These are phyloP conservation scores for Capsicum rhomboideum DNA, from an alignment of 257 asterid genomes.

Conservation along the genomic window DNA sequence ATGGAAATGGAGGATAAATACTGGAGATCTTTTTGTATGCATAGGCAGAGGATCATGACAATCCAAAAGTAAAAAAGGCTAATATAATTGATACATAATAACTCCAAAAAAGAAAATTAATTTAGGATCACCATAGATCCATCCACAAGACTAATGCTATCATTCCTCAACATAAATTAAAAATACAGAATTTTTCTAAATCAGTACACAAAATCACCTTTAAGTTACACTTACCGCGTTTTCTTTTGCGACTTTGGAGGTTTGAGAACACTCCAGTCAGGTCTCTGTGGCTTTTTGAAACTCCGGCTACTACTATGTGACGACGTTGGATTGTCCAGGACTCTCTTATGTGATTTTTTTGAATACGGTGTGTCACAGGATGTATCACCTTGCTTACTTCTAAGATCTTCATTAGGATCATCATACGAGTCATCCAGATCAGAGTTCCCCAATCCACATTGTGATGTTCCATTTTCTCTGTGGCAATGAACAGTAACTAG, in stretches of 20 bases:
- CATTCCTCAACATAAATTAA: neutral
- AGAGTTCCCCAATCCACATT: conserved; percentile 17
- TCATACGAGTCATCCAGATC: conserved; percentile 23
- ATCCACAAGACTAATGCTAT: neutral
- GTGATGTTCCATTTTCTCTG: conserved; percentile 49
- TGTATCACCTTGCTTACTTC: conserved; percentile 45
- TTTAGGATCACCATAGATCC: neutral
- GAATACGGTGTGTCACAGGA: conserved; percentile 25
- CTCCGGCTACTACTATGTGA: conserved; percentile 26
- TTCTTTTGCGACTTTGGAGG: conserved; percentile 59
- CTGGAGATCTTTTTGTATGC: too few relatives aligned
- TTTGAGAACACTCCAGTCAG: conserved; percentile 74
- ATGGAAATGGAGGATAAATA: too few relatives aligned
- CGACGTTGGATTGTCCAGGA: conserved; percentile 18
- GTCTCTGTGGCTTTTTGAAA: conserved; percentile 43
- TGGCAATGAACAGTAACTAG: neutral
- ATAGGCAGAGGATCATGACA: too few relatives aligned
- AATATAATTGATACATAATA: neutral
- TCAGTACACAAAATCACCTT: conserved; percentile 7
- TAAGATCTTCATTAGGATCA: conserved; percentile 28
- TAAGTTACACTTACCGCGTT: conserved; percentile 21
- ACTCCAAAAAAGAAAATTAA: neutral
- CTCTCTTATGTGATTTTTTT: conserved; percentile 30
- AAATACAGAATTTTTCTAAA: neutral
- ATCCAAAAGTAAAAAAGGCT: neutral